Evolutionary conservation across 2,329 filamentous ascomycete species (phyloP).

Genomic region (Neonectria faginata): DNA sequence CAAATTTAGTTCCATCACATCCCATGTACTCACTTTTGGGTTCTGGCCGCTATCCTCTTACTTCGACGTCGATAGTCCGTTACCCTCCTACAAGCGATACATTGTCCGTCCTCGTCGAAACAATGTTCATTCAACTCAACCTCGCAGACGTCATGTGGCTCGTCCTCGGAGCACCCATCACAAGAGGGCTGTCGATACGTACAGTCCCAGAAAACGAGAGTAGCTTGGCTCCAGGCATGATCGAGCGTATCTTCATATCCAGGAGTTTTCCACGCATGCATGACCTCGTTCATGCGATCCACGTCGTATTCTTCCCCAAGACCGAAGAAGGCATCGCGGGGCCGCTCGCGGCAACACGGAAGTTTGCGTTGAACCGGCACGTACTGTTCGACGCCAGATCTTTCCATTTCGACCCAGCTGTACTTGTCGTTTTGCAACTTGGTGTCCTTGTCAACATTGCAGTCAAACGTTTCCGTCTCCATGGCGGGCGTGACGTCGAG

Average conservation of each 20-base stretch:
- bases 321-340: not conserved
- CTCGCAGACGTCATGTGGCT: slow-evolving; percentile 22
- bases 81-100: slow-evolving; percentile 29
- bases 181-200: slow-evolving; percentile 19
- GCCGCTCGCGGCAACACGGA: slow-evolving; percentile 15
- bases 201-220: slow-evolving; percentile 9
- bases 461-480: not conserved
- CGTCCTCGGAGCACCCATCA: slow-evolving; percentile 7
- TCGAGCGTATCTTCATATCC: not conserved
- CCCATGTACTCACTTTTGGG: not conserved
- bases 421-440: slow-evolving; percentile 14
- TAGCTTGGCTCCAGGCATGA: slow-evolving; percentile 1
- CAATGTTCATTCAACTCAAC: slow-evolving; percentile 31
- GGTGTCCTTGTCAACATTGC: not conserved
- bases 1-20: not conserved
- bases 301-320: not conserved
- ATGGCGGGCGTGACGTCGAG: slow-evolving; percentile 21
- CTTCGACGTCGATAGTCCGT: slow-evolving; percentile 24
- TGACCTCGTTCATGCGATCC: not conserved
- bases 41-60: slow-evolving; percentile 18
- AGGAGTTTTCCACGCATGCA: slow-evolving; percentile 3
- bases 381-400: slow-evolving; percentile 8
- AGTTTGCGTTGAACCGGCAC: not conserved
- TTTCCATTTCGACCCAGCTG: slow-evolving; percentile 20
- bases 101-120: slow-evolving; percentile 32